phyloP scores from a whole-genome alignment of 768 basidiomycete species.

The Rhodocollybia butyracea region DNA sequence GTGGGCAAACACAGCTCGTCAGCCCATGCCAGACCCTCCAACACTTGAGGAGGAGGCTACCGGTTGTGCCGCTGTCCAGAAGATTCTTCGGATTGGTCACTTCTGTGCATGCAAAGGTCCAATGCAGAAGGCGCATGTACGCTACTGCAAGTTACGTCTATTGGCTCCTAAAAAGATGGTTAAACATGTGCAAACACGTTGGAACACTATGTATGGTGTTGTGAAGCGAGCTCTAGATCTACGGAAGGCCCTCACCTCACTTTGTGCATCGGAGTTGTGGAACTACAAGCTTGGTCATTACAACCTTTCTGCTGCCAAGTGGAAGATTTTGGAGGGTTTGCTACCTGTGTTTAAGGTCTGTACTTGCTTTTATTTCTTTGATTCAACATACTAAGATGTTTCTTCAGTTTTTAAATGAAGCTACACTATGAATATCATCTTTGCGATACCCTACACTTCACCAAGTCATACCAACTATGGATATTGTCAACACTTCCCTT shows the following conservation, averaged over 20 bases:
- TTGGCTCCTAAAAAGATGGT: not conserved
- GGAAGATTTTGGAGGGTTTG: not conserved
- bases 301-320: not conserved
- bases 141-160: not conserved
- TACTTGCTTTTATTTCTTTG: not conserved
- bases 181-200: not conserved
- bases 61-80: not conserved
- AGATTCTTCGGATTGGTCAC: not conserved
- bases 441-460: not conserved
- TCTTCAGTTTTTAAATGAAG: not conserved
- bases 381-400: no score
- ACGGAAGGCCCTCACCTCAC: not conserved
- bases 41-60: not conserved
- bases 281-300: no score
- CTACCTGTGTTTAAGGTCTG: not conserved
- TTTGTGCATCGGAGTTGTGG: no score
- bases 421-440: not conserved
- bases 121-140: not conserved
- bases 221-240: not conserved
- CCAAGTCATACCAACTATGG: not conserved
- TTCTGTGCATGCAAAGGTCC: not conserved
- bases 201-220: slow-evolving; percentile 4
- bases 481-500: not conserved
- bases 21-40: not conserved
- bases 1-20: not conserved